Evolutionary conservation across 768 basidiomycete species (phyloP).

Genomic region (Lepiota subincarnata): DNA sequence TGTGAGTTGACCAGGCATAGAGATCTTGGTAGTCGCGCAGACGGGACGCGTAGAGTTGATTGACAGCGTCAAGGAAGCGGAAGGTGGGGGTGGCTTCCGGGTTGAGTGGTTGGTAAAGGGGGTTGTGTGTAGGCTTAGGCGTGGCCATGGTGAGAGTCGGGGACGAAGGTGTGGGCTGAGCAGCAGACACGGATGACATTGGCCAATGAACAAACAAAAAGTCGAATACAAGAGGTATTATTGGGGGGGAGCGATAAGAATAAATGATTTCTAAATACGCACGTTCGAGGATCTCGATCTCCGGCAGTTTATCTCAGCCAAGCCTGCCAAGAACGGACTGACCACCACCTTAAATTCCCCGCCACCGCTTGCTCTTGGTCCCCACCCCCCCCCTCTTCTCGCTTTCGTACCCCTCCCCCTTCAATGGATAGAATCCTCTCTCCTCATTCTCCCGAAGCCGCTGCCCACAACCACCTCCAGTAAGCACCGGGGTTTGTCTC

Average conservation of each 20-base stretch:
- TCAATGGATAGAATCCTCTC: conserved; percentile 72
- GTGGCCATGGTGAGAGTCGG: conserved; percentile 1
- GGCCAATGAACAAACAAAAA: background rate
- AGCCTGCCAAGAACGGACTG: conserved; percentile 13
- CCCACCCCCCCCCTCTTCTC: conserved; percentile 12
- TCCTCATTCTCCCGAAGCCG: conserved; percentile 70
- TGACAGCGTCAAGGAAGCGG: conserved; percentile 48
- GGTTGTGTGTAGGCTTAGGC: conserved; percentile 17
- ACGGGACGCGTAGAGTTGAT: conserved; percentile 38
- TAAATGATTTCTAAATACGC: conserved; percentile 17
- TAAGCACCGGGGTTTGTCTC: conserved; percentile 29
- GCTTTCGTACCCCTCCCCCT: conserved; percentile 9
- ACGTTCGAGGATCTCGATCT: conserved; percentile 21
- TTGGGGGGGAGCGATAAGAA: conserved; percentile 11
- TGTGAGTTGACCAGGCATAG: conserved; percentile 57
- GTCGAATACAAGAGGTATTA: conserved; percentile 12
- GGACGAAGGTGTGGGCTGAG: conserved; percentile 8
- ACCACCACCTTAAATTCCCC: conserved; percentile 18
- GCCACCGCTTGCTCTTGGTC: conserved; percentile 12
- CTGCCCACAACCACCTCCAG: conserved; percentile 66
- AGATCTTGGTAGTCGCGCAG: conserved; percentile 59
- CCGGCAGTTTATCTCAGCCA: conserved; percentile 16
- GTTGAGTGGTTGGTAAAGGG: conserved; percentile 41
- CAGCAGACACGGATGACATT: background rate
- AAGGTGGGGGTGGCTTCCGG: conserved; percentile 42